Base-by-base conservation (phyloP, 1,284 basidiomycete species). In the Cystobasidiaceae sp. region DNA sequence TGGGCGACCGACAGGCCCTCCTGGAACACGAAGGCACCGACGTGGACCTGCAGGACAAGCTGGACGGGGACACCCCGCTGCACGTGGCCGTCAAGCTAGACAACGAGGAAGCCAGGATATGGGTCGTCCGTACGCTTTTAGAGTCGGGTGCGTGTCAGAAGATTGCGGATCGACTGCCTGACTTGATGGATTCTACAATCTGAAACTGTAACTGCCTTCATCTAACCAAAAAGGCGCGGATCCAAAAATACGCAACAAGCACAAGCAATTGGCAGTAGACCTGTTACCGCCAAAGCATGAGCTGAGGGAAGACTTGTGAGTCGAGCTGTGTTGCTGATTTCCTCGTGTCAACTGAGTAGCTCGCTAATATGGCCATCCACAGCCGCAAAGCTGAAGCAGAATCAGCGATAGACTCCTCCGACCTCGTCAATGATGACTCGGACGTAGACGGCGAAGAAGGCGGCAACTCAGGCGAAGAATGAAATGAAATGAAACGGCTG, bases 31-130 rank as follows among this genome's bases (percentile, higher is more conserved):
- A 90, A 8, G 82, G 80, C 11, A 92, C 90, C 76, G 89, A 93
- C 73, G 89, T 93, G 57, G 90, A 93, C 74, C 82, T 85, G 19
- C 81, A 85, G 72, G 93, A 93, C 76, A 81, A 82, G 21, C 76
- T 88, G 32, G 84, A 87, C 41, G 83, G 83, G 8, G 85, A 86
- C 37, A 93, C 91, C 0, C 90, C 91, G 1, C 79, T 94, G 9
- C 91, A 93, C 75, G 82, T 90, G 19, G 90, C 90, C 0, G 80
- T 89, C 17, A 76, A 79, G 65, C 78, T 87, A 61, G 80, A 85
- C 68, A 81, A 90, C 65, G 79, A 79, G 5, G 85, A 86, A 43
- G 77, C 84, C 7, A 80, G 89, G 30, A 75, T 74, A 73, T 76
- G 77, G 77, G 69, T 86, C 65, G 83, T 87, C 23, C 81, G 84